Base-by-base conservation (phyloP, 768 basidiomycete genomes). In the Hericium alpestre region DNA sequence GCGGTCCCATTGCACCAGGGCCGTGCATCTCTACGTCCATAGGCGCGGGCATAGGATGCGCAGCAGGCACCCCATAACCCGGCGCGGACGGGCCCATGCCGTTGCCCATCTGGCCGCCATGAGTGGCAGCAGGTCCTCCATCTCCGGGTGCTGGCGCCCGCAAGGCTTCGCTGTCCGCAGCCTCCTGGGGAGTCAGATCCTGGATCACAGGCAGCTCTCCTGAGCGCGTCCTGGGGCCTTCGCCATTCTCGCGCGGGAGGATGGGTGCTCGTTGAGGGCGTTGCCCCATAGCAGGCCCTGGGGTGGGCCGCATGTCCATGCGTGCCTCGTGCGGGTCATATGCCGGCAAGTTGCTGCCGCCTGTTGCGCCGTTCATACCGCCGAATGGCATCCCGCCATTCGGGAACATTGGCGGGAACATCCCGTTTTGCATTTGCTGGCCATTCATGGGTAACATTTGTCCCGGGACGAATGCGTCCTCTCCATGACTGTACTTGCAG, bases 401-500 rank as follows among this genome's bases (percentile, higher is more conserved):
- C 5, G 80, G 70, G 66, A 88, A 86, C 78, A 91, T 84, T 54
- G 85, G 80, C 69, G 86, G 74, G 65, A 87, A 87, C 64, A 87
- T 68, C 18, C 65, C 68, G 40, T 72, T 78, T 39, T 69, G 67
- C 47, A 76, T 63, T 57, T 72, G 71, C 9, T 66, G 65, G 9
- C 73, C 72, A 38, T 74, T 74, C 74, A 83, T 75, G 27, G 80
- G 75, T 63, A 83, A 87, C 32, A 90, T 67, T 25, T 51, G 49
- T 60, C 83, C 80, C 0, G 87, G 90, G 9, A 89, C 74, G 52
- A 90, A 82, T 32, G 90, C 88, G 66, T 94, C 90, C 1, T 91
- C 90, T 39, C 90, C 92, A 64, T 98, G 94, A 59, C 89, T 92
- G 71, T 83, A 97, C 67, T 91, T 93, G 77, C 94, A 98, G 59